Evolutionary conservation across 164 flowering plant species (phyloP), one percentile per base, ranked within the genome.

Genomic region (Saururus chinensis): DNA sequence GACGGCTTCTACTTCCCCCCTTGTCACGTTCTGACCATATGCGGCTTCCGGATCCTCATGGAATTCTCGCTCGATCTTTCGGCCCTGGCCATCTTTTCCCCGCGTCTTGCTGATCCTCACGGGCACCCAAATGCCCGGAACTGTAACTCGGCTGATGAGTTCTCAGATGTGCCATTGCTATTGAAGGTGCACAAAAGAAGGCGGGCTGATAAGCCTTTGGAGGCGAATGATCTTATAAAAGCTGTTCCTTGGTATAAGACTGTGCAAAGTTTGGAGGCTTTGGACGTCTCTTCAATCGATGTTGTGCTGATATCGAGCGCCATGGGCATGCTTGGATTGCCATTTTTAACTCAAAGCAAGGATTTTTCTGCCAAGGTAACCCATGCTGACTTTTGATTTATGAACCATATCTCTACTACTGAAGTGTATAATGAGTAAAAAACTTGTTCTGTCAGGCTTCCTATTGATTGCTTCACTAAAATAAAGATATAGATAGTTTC

Each of bases 31-130:
- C 54, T 72, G 40, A 64, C 75, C 49, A 17, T 86, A 1, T 74
- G 77, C 19, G 98, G 96, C 8, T 73, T 85, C 55, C 72, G 70
- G 55, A 65, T 93, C 23, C 76, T 89, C 59, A 53, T 93, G 17
- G 97, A 93, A 53, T 90, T 89, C 74, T 97, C 98, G 0, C 19
- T 93, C 55, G 98, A 90, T 69, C 82, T 93, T 59, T 90, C 97
- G 0, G 75, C 90, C 41, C 81, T 90, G 26, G 41, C 76, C 16
- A 72, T 81, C 56, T 93, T 93, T 69, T 80, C 87, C 45, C 96
- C 98, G 8, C 22, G 86, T 30, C 83, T 83, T 9, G 8, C 61
- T 42, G 64, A 64, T 48, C 64, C 57, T 4, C 30, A 66, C 60
- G 45, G 26, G 62, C 12, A 30, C 13, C 57, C 42, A 22, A 52